Evolutionary conservation across 306 rosid species (phyloP).

Genomic region (Acmispon strigosus): DNA sequence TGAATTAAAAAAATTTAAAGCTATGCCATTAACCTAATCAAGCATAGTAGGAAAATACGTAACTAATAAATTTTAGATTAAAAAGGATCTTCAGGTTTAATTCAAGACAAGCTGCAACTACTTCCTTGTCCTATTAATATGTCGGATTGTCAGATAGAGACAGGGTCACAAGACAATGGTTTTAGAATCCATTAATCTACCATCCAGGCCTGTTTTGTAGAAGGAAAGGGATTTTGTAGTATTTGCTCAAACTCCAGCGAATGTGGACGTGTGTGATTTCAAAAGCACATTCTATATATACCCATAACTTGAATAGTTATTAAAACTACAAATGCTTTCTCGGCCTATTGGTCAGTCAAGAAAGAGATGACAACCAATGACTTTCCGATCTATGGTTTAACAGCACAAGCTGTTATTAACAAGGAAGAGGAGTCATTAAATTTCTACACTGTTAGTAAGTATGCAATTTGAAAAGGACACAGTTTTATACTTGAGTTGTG

Average conservation of each 20-base stretch:
- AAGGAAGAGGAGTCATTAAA: not conserved
- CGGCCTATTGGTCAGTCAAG: not conserved
- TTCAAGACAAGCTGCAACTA: not conserved
- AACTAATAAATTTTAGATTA: not conserved
- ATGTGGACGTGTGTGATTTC: not conserved
- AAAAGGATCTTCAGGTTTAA: not conserved
- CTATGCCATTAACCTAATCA: not conserved
- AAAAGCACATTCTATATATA: not conserved
- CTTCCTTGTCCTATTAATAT: not conserved
- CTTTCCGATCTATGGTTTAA: not conserved
- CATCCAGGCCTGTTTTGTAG: not conserved
- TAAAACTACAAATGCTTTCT: not conserved
- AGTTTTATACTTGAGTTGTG: not conserved
- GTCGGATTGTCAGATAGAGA: not conserved
- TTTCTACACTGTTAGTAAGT: not conserved
- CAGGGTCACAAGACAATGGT: not conserved
- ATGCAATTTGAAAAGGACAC: not conserved
- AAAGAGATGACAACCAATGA: not conserved
- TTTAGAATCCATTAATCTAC: not conserved
- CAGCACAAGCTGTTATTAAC: not conserved
- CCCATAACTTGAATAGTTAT: not conserved
- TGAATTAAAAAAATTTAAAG: not conserved
- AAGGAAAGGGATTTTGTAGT: not conserved
- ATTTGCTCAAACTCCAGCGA: not conserved
- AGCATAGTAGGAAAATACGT: not conserved